These are phyloP conservation scores for Neurospora cerealis DNA, from an alignment of 495 filamentous ascomycete genomes.

Conservation along the genomic window DNA sequence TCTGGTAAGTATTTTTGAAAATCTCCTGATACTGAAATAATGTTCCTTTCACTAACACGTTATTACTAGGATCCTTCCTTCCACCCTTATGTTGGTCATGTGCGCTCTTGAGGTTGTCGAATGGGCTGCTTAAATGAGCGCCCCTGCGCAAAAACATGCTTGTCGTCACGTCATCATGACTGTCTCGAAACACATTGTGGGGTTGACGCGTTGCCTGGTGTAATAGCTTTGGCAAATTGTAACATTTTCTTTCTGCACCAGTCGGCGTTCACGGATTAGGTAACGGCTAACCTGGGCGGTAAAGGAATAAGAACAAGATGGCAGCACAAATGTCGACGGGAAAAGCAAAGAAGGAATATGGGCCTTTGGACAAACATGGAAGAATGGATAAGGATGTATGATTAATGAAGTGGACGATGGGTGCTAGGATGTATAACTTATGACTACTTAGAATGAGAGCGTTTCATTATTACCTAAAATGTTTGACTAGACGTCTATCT, in stretches of 20 bases:
- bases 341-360: not conserved
- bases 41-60: conserved; percentile 19
- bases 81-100: conserved; percentile 83
- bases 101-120: conserved; percentile 86
- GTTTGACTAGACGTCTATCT: not conserved
- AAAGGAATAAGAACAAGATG: not conserved
- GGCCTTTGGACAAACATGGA: not conserved
- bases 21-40: not conserved
- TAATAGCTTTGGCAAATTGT: not conserved
- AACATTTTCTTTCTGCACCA: not conserved
- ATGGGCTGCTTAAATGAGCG: conserved; percentile 49
- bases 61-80: conserved; percentile 71
- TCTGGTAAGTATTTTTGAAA: conserved; percentile 53
- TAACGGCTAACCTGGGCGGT: not conserved
- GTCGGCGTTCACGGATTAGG: not conserved
- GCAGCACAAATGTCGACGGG: not conserved
- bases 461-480: not conserved
- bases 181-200: not conserved
- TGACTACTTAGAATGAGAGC: not conserved
- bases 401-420: not conserved
- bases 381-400: not conserved
- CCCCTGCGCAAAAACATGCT: not conserved
- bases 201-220: not conserved
- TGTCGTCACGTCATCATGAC: not conserved
- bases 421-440: not conserved